A percentile compares a stretch with the other conserved stretches of the same genome.
These are phyloP conservation scores for Iberis amara DNA, from an alignment of 441 rosid species.

Conservation along the genomic window DNA sequence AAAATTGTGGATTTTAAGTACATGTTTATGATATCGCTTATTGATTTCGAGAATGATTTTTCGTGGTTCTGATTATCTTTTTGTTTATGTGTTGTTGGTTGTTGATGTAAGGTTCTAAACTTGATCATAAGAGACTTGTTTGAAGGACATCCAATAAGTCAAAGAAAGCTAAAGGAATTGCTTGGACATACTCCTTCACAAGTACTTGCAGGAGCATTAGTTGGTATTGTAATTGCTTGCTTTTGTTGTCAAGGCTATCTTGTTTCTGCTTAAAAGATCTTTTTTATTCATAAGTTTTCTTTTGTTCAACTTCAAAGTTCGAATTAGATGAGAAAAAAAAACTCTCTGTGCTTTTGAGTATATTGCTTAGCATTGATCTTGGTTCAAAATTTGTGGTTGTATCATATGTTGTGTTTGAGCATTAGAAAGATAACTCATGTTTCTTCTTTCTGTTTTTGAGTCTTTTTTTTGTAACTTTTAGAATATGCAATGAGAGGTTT, in stretches of 20 bases:
- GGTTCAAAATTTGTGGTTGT: constrained; percentile 22
- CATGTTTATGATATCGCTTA: no score
- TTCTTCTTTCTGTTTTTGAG: no score
- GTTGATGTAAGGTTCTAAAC: constrained; percentile 59
- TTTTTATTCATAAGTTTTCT: constrained; percentile 12
- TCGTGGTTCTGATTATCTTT: no score
- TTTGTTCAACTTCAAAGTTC: background rate
- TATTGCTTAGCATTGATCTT: constrained; percentile 14
- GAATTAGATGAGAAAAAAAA: constrained; percentile 11
- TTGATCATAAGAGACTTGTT: constrained; percentile 82
- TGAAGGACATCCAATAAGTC: constrained; percentile 89
- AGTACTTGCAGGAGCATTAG: constrained; percentile 75
- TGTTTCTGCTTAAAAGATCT: constrained; percentile 44
- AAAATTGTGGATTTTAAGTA: no score
- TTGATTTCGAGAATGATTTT: no score
- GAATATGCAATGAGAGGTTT: background rate
- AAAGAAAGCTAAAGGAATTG: constrained; percentile 85
- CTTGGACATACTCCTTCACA: constrained; percentile 89
- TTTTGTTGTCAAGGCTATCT: constrained; percentile 59
- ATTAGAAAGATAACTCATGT: constrained; percentile 23
- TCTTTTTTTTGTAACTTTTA: background rate
- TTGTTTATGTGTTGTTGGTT: background rate
- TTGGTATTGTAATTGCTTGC: constrained; percentile 68
- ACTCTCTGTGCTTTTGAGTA: background rate
- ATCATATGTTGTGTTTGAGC: constrained; percentile 24